These are phyloP conservation scores for Isoetes engelmannii DNA, from an alignment of 83 land plant species.

Conservation along the genomic window DNA sequence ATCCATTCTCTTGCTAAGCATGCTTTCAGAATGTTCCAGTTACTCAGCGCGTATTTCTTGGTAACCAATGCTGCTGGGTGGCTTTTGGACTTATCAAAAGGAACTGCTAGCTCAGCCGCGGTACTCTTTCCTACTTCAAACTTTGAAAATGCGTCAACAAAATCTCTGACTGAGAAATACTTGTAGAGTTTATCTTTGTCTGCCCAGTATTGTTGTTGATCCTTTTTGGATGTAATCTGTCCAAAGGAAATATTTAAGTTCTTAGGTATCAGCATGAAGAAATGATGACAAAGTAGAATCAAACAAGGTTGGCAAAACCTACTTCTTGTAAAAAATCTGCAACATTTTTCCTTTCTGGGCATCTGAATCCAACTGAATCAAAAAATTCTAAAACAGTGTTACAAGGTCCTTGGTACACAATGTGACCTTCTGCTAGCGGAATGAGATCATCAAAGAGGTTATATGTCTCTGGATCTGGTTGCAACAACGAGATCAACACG, in stretches of 20 bases:
- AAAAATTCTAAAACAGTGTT: not conserved
- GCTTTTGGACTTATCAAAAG: slow-evolving; percentile 44
- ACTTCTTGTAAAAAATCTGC: slow-evolving; percentile 9
- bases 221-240: slow-evolving; percentile 47
- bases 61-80: slow-evolving; percentile 47
- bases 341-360: slow-evolving; percentile 5
- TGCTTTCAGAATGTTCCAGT: slow-evolving; percentile 33
- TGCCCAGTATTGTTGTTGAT: slow-evolving; percentile 49
- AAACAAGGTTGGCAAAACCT: not conserved
- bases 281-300: too few species aligned
- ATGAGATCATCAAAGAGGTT: slow-evolving; percentile 12
- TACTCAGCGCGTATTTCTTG: slow-evolving; percentile 33
- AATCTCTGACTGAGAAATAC: slow-evolving; percentile 43
- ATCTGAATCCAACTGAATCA: not conserved
- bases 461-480: slow-evolving; percentile 10
- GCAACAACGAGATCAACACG: slow-evolving; percentile 6
- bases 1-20: slow-evolving; percentile 43
- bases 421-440: not conserved
- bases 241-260: not conserved
- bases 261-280: too few species aligned
- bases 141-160: slow-evolving; percentile 44
- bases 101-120: slow-evolving; percentile 31
- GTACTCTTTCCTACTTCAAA: slow-evolving; percentile 42
- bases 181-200: slow-evolving; percentile 25
- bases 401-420: slow-evolving; percentile 1